Evolutionary conservation across 805 yeast species (phyloP).

Genomic region (Kodamaea jinghongensis): DNA sequence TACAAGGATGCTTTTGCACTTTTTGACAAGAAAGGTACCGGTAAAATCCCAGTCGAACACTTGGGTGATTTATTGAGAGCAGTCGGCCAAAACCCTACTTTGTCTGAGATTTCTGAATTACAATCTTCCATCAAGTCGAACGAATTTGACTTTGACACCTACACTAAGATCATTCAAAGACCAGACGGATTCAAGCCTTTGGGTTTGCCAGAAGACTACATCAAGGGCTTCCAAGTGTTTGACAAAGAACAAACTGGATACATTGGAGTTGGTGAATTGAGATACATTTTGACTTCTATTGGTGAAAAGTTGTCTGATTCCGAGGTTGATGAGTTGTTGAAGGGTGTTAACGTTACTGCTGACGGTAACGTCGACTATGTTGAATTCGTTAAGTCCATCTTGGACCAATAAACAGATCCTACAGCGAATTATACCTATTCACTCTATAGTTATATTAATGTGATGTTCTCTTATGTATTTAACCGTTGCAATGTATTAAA

Average conservation of each 20-base stretch:
- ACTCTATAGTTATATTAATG: neutral
- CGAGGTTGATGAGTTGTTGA: slow-evolving; percentile 93
- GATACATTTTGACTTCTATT: slow-evolving; percentile 90
- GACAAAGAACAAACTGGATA: slow-evolving; percentile 95
- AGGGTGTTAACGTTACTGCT: slow-evolving; percentile 89
- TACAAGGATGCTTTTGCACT: slow-evolving; percentile 93
- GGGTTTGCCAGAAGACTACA: slow-evolving; percentile 88
- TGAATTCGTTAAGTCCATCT: slow-evolving; percentile 88
- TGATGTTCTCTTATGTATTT: neutral
- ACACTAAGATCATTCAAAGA: slow-evolving; percentile 72
- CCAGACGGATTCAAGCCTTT: slow-evolving; percentile 86
- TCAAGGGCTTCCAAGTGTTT: slow-evolving; percentile 91
- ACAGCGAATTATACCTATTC: neutral
- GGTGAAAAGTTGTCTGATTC: slow-evolving; percentile 90
- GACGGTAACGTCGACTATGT: slow-evolving; percentile 95
- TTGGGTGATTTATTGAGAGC: slow-evolving; percentile 94
- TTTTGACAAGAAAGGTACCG: slow-evolving; percentile 94
- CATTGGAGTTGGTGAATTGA: slow-evolving; percentile 94
- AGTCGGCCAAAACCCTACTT: slow-evolving; percentile 97
- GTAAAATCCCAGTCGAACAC: slow-evolving; percentile 77
- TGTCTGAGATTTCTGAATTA: slow-evolving; percentile 69
- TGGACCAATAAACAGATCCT: slow-evolving; percentile 62
- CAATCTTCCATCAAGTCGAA: slow-evolving; percentile 39
- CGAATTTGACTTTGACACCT: slow-evolving; percentile 72
- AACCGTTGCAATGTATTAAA: neutral